Base-by-base conservation (phyloP, 2,329 filamentous ascomycete species). In the Claviceps africana region DNA sequence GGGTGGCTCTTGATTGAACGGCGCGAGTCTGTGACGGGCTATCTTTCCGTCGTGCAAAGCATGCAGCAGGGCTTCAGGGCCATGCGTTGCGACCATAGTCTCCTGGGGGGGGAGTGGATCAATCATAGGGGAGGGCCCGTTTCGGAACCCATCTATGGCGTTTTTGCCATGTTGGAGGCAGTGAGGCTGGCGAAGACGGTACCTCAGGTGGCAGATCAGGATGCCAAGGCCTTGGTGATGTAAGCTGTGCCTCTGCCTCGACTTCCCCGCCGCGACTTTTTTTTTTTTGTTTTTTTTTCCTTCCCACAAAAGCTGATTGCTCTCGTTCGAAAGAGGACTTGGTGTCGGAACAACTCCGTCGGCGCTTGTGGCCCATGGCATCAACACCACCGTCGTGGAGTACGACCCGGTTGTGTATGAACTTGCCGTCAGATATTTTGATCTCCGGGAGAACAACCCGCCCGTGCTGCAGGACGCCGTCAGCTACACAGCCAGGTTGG, bases 141-240 rank as follows among this genome's bases (percentile, higher is more conserved):
- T 19, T 79, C 81, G 11, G 93, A 98, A 67, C 88, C 91, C 0
- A 88, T 98, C 52, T 98, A 97, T 64, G 85, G 88, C 10, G 85
- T 97, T n/a, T 98, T 98, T 65, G 84, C 88, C 28, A 94, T 95
- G 77, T 79, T 98, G 1, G 93, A 98, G 66, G 88, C 91, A 3
- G 85, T 97, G 7, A 80, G 93, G 22, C 76, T 98, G 33, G 75
- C 95, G 25, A 75, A 93, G 59, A 73, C 73, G 1, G 68, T 74
- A 4, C 71, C 75, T 31, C 69, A 67, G 15, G 67, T 73, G 50
- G 70, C 69, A 2, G 86, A 90, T 59, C 69, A 68, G n/a, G 71
- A 86, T 54, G 86, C 86, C 46, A 86, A 79, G 48, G 91, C 91
- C 1, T 75, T 97, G 4, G 86, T 95, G 51, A 86, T 98, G 85